Evolutionary conservation across 2,329 filamentous ascomycete species (phyloP).

Genomic region (Orbilia ellipsospora): DNA sequence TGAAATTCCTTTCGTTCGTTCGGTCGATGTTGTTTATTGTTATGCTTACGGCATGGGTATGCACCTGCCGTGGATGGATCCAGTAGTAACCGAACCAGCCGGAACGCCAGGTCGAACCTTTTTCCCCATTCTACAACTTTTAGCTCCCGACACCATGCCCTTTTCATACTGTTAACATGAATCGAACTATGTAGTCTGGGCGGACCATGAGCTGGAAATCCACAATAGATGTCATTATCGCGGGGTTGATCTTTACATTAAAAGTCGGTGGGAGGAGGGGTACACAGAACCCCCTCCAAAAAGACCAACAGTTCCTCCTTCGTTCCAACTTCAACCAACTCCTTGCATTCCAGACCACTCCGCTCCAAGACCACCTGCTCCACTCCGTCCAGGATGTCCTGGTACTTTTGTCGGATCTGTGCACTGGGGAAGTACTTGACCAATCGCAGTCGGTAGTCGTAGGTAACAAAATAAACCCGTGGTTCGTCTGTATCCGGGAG

Average conservation of each 20-base stretch:
- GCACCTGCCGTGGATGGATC: slow-evolving; percentile 1
- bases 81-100: not conserved
- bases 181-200: too few species aligned
- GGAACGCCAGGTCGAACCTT: too few species aligned
- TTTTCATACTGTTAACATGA: not conserved
- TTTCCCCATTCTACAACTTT: too few species aligned
- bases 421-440: not conserved
- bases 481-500: not conserved
- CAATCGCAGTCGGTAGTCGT: not conserved
- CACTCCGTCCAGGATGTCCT: not conserved
- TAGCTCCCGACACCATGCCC: not conserved
- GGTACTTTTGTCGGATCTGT: not conserved
- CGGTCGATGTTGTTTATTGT: not conserved
- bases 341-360: not conserved
- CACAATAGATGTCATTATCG: too few species aligned
- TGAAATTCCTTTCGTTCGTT: not conserved
- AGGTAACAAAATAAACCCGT: not conserved
- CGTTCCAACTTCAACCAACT: not conserved
- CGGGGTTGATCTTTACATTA: too few species aligned
- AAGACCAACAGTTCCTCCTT: slow-evolving; percentile 2
- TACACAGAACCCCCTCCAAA: not conserved
- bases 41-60: slow-evolving; percentile 16
- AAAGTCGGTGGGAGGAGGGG: too few species aligned
- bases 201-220: too few species aligned
- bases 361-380: not conserved